phyloP scores from a whole-genome alignment of 2,329 filamentous ascomycete species.

The Niveomyces coronatus region DNA sequence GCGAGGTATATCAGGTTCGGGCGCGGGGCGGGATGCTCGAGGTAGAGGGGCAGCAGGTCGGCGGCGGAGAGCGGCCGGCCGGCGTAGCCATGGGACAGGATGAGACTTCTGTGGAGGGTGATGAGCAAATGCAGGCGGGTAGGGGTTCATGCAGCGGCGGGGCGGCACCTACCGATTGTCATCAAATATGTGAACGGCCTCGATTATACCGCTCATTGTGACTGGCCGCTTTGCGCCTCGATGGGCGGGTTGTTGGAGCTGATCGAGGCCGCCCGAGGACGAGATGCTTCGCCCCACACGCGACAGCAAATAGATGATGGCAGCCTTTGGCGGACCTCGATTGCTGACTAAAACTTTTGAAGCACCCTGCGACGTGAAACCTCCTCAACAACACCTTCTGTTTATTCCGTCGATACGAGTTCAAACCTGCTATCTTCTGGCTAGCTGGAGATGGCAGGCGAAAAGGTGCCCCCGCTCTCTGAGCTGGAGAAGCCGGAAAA shows the following conservation, averaged over 20 bases:
- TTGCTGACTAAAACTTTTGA: no score
- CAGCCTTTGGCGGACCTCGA: neutral
- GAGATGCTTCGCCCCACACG: constrained; percentile 7
- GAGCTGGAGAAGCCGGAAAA: constrained; percentile 51
- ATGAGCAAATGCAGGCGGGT: constrained; percentile 14
- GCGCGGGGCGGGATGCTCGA: constrained; percentile 68
- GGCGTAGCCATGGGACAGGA: constrained; percentile 84
- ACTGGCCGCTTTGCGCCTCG: constrained; percentile 14
- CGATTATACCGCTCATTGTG: constrained; percentile 76
- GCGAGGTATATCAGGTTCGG: constrained; percentile 81
- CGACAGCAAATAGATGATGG: constrained; percentile 7
- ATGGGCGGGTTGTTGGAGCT: constrained; percentile 1
- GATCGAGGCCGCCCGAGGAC: constrained; percentile 1
- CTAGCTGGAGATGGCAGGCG: constrained; percentile 15
- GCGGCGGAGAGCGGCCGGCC: constrained; percentile 68
- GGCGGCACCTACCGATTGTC: constrained; percentile 94
- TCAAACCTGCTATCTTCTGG: no score
- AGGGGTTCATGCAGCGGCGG: no score
- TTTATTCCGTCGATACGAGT: no score
- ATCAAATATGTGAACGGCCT: constrained; percentile 95
- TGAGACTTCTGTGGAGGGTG: constrained; percentile 53
- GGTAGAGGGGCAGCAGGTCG: constrained; percentile 75
- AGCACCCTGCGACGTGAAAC: no score
- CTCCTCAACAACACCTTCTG: no score
- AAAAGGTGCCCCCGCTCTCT: constrained; percentile 40